Base-by-base conservation (phyloP, 2,329 filamentous ascomycete species). In the Calcarisporium arbuscula region DNA sequence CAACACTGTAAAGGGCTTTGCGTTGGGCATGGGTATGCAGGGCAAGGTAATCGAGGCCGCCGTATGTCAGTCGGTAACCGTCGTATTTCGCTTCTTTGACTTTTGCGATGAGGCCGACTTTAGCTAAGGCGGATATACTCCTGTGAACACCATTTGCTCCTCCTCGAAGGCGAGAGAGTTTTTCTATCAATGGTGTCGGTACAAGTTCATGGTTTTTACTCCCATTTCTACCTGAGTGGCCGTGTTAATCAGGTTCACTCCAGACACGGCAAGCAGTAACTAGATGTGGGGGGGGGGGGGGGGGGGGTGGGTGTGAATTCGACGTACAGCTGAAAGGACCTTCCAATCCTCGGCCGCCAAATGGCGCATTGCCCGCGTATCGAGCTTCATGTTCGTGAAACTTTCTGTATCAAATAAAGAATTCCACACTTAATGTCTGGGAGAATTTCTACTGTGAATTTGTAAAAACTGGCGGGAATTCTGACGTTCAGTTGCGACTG, bases 171-270 rank as follows among this genome's bases (percentile, higher is more conserved):
- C 85, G 83, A 6, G 90, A 80, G 18, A 95, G 74, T 53, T 86
- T 85, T 39, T 82, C 80, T 46, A 98, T 96, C 45, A 96, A 62
- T 5, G 86, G 68, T 11, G 90, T 96, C 7, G 92, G 92, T 3
- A 98, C 90, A 38, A 98, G 74, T 65, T 98, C 92, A 68, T 98
- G 92, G 64, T 96, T 96, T 60, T 86, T 89, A 62, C 85, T 94
- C 89, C 90, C 63, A 82, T 80, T 61, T 98, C 92, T 51, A 94
- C 85, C 88, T 95, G 60, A 36, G 23, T 12, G 12, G 21, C n/a
- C n/a, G n/a, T n/a, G n/a, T n/a, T n/a, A n/a, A n/a, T n/a, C n/a
- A n/a, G n/a, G n/a, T n/a, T n/a, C n/a, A n/a, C n/a, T n/a, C n/a
- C n/a, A n/a, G 21, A 33, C 21, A 33, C 49, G 49, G 57, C 61